phyloP scores from a whole-genome alignment of 2,329 filamentous ascomycete genomes.

The Emergomyces orientalis region DNA sequence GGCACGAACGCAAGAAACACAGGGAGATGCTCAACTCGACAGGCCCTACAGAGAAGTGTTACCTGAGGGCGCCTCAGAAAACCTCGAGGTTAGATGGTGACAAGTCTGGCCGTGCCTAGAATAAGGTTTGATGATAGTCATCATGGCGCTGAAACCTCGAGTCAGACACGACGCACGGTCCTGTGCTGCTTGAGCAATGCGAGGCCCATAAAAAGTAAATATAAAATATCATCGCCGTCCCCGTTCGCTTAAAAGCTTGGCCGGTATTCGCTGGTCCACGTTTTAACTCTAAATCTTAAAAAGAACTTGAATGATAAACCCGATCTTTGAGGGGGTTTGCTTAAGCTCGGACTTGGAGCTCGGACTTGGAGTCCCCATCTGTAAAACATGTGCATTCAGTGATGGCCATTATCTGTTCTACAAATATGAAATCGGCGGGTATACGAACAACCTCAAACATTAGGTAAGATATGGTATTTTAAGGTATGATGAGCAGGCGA shows the following conservation, averaged over 20 bases:
- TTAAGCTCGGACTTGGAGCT: too few relatives aligned
- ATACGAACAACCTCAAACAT: too few relatives aligned
- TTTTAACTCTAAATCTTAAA: slow-evolving; percentile 5
- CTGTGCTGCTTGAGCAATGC: neutral
- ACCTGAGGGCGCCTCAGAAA: too few relatives aligned
- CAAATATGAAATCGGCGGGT: neutral
- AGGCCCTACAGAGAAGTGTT: too few relatives aligned
- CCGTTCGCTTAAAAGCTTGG: slow-evolving; percentile 5
- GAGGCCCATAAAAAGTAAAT: neutral
- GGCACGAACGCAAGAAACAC: too few relatives aligned
- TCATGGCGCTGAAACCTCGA: neutral
- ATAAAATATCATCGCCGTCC: neutral
- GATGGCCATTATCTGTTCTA: neutral
- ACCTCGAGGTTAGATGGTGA: neutral
- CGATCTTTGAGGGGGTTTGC: neutral
- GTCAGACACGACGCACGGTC: neutral
- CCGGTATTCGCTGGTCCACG: neutral
- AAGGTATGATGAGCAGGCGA: too few relatives aligned
- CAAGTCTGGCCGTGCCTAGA: neutral
- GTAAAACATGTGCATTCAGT: neutral
- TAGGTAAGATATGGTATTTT: too few relatives aligned
- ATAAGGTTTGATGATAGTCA: neutral
- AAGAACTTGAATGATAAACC: neutral
- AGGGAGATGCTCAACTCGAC: too few relatives aligned
- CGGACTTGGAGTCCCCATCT: neutral